phyloP scores from a whole-genome alignment of 495 filamentous ascomycete genomes.

The Aspergillus wentii region DNA sequence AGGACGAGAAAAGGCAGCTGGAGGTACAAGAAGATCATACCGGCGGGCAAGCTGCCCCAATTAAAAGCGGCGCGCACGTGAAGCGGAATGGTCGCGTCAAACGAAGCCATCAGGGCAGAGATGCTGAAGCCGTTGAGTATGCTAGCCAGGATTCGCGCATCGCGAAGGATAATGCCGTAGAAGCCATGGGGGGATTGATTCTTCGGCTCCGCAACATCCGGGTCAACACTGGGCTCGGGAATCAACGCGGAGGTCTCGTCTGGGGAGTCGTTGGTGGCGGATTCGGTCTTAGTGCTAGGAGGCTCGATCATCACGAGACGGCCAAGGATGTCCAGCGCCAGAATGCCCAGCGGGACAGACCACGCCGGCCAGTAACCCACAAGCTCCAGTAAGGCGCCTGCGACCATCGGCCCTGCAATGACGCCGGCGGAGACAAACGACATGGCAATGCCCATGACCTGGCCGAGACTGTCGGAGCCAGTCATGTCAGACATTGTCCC shows the following conservation, averaged over 20 bases:
- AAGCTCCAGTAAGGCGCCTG: slow-evolving; percentile 8
- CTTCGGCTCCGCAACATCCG: slow-evolving; percentile 1
- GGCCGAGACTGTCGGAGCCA: slow-evolving; percentile 6
- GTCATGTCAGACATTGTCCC: slow-evolving; percentile 9
- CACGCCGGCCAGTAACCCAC: slow-evolving; percentile 15
- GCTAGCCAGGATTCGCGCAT: slow-evolving; percentile 6
- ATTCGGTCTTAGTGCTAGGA: background rate
- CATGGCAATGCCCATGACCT: slow-evolving; percentile 7
- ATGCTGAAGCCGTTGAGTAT: slow-evolving; percentile 4
- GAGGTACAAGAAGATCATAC: slow-evolving; percentile 13
- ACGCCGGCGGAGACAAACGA: slow-evolving; percentile 12
- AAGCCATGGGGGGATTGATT: background rate
- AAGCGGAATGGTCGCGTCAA: slow-evolving; percentile 11
- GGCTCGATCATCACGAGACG: slow-evolving; percentile 14
- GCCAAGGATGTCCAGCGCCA: slow-evolving; percentile 8
- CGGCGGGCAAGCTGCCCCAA: slow-evolving; percentile 8
- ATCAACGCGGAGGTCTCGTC: background rate
- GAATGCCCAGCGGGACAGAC: slow-evolving; percentile 7
- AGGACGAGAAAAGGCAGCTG: slow-evolving; percentile 9
- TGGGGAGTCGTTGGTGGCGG: background rate
- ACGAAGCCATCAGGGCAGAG: background rate
- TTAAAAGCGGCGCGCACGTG: slow-evolving; percentile 9
- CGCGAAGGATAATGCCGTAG: slow-evolving; percentile 10
- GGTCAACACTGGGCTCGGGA: background rate
- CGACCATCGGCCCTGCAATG: slow-evolving; percentile 9